Base-by-base conservation (phyloP, 2,329 filamentous ascomycete species). In the Sphaceloma murrayae region DNA sequence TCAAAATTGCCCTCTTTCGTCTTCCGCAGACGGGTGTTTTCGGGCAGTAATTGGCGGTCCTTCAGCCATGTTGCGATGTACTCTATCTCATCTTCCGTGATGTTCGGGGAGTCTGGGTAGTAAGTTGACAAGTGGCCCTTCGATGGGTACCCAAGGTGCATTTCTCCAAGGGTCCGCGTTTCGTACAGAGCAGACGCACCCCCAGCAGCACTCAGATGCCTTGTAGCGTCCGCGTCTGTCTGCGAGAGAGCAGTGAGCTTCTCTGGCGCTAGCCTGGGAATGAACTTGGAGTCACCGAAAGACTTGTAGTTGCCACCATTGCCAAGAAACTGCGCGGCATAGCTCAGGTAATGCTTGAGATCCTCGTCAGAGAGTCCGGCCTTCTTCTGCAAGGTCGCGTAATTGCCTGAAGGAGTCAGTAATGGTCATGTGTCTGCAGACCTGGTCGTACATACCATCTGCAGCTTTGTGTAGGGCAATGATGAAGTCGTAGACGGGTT, bases 241-340 rank as follows among this genome's bases (percentile, higher is more conserved):
- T 62, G 61, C 2, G 67, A 66, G 16, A 72, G 54, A 4, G 67
- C 67, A 46, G 64, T 65, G 22, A 71, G 54, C 53, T 65, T 61
- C 21, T 62, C 56, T 11, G 61, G 51, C 10, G 63, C 57, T 13
- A 70, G 53, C n/a, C 67, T 62, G n/a, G 69, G 69, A 7, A 71
- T 62, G 56, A 72, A 70, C 55, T 72, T 72, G 47, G 64, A 66
- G 55, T 71, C 68, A 5, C 65, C 65, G 45, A 71, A 70, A 3
- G 62, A 67, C 52, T 70, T 70, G 61, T 68, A 74, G 56, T 74
- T 74, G 43, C 71, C 72, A 22, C 66, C 51, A 48, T 74, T 74
- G n/a, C 69, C 70, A 4, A 75, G 58, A 46, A 75, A 74, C 46
- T 67, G 58, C 0, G 63, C 66, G 17, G 64, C 58, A 49, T 67